Base-by-base conservation (phyloP, 1,139 yeast genomes). In the Zygotorulaspora mrakii region DNA sequence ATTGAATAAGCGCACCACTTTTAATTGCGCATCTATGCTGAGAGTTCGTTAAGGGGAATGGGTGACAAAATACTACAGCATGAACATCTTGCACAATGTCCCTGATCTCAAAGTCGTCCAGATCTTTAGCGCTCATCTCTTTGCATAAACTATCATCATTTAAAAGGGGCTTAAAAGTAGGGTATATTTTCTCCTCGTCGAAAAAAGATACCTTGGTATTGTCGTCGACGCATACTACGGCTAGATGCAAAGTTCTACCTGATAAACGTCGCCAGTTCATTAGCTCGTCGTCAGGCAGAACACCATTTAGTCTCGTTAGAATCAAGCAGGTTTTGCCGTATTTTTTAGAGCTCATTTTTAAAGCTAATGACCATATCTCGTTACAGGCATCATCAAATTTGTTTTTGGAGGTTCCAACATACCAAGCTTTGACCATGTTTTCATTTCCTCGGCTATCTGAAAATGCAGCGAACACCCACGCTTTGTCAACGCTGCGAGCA, bases 391-490 rank as follows among this genome's bases (percentile, higher is more conserved):
- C 72, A 45, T 78, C 82, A 50, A 77, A 69, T 66, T 76, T 41
- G 56, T 68, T 44, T 63, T 74, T 61, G 50, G 76, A 51, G 31
- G 38, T 62, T 29, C 55, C 75, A 59, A 54, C 79, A 49, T 70
- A 71, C 89, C 89, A 82, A 1, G 89, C 75, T 50, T 79, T 82
- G 1, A 81, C 74, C 42, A 71, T 71, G 6, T 81, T 76, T 5
- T 77, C 71, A 7, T 69, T 69, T 0, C 96, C 96, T 54, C 74
- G 72, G 37, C 91, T 91, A 56, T 89, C 96, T 0, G 94, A 73
- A 94, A 96, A 87, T 0, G 95, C 82, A 0, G 87, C 94, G 18
- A 82, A 77, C 35, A 87, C 70, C 96, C 96, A 89, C 43, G 76
- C 77, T 47, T 77, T 79, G 57, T 89, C 96, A 4, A 76, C 69